Conservation (phyloP, 2,329 filamentous ascomycete species). For the Tolypocladium tundrense region DNA sequence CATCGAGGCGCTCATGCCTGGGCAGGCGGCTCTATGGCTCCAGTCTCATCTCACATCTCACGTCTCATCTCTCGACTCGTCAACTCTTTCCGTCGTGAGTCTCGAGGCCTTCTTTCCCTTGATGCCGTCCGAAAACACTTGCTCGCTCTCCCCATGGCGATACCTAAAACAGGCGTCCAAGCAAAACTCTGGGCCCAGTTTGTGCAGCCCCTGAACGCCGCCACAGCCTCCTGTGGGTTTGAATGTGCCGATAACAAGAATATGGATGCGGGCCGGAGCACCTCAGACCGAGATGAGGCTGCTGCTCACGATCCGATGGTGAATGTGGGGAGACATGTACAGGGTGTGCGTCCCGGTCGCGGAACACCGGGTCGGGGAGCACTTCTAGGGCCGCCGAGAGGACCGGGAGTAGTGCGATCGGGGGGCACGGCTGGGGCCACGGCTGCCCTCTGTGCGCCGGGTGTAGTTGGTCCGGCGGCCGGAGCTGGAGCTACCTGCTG, state of each 20-base stretch:
- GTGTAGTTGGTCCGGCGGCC: conserved; percentile 29
- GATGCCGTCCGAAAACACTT: background rate
- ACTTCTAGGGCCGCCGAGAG: conserved; percentile 9
- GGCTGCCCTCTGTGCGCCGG: conserved; percentile 20
- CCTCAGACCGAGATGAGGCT: background rate
- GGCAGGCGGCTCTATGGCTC: background rate
- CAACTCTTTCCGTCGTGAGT: background rate
- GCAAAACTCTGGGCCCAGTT: background rate
- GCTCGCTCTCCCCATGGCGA: background rate
- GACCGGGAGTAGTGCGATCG: conserved; percentile 22
- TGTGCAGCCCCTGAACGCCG: background rate
- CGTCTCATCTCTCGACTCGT: background rate
- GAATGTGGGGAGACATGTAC: conserved; percentile 5
- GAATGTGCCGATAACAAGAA: background rate
- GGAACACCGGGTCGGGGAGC: background rate
- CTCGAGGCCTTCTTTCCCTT: background rate
- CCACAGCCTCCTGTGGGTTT: background rate
- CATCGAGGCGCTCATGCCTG: background rate
- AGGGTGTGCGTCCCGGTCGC: conserved; percentile 2
- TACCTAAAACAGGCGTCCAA: background rate
- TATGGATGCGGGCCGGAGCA: background rate
- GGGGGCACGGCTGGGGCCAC: conserved; percentile 17
- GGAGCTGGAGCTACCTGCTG: conserved; percentile 35
- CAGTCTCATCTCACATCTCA: background rate
- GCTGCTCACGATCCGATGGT: background rate